These are phyloP conservation scores for Trichaptum fuscoviolaceum DNA, from an alignment of 768 basidiomycete species.

Conservation along the genomic window DNA sequence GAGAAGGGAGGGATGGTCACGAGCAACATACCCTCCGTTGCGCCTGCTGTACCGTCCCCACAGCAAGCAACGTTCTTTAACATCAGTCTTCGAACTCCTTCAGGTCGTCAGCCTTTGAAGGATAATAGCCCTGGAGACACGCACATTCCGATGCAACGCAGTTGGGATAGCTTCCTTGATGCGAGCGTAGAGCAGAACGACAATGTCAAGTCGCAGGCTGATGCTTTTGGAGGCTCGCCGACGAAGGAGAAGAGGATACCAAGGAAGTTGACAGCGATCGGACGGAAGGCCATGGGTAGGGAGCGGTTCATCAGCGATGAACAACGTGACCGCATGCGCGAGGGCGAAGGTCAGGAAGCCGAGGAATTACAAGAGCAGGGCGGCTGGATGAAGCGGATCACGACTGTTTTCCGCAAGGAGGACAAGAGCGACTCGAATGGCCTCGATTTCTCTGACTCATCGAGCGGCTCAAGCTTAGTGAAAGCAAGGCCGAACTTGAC, in stretches of 20 bases:
- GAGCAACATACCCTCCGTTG: slow-evolving; percentile 39
- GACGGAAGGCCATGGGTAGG: slow-evolving; percentile 16
- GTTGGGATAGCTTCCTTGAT: slow-evolving; percentile 42
- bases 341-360: slow-evolving; percentile 35
- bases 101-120: slow-evolving; percentile 26
- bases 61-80: slow-evolving; percentile 23
- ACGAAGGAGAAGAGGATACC: slow-evolving; percentile 23
- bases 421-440: background rate
- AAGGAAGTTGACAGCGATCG: slow-evolving; percentile 14
- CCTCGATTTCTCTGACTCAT: slow-evolving; percentile 13
- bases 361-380: slow-evolving; percentile 21
- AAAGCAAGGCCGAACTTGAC: slow-evolving; percentile 32
- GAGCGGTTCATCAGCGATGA: slow-evolving; percentile 14
- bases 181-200: slow-evolving; percentile 14
- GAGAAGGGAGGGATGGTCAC: slow-evolving; percentile 19
- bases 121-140: slow-evolving; percentile 6
- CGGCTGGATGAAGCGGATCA: slow-evolving; percentile 7
- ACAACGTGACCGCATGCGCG: slow-evolving; percentile 11
- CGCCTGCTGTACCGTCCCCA: slow-evolving; percentile 38
- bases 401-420: slow-evolving; percentile 10
- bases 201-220: slow-evolving; percentile 19
- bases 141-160: slow-evolving; percentile 29
- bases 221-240: slow-evolving; percentile 11
- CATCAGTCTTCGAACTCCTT: slow-evolving; percentile 23
- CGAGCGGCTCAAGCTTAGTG: slow-evolving; percentile 17